Percentiles rank a stretch among this genome's conserved stretches.
These are phyloP conservation scores for Apiotrichum sp. DNA, from an alignment of 1,284 basidiomycete genomes.

Conservation along the genomic window DNA sequence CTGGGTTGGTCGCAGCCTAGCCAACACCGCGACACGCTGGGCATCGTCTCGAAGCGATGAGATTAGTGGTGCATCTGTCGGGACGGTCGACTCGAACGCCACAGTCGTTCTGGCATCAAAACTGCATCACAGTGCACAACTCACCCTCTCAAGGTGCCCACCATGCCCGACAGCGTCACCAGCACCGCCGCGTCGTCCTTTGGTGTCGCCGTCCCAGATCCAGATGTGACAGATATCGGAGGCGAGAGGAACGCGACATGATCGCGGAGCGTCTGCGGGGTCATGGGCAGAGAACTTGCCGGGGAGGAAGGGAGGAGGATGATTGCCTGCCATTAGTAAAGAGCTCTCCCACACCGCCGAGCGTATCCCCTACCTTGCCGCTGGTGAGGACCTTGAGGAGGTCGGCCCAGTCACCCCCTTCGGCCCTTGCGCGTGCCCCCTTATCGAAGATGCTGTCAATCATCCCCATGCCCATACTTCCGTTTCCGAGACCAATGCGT, in stretches of 20 bases:
- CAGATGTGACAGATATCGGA: constrained; percentile 42
- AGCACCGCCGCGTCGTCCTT: constrained; percentile 51
- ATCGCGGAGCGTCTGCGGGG: constrained; percentile 67
- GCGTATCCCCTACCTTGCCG: constrained; percentile 56
- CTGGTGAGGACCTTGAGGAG: constrained; percentile 61
- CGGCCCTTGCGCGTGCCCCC: constrained; percentile 56
- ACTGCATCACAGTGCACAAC: constrained; percentile 39
- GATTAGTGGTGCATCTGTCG: constrained; percentile 58
- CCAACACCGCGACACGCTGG: constrained; percentile 48
- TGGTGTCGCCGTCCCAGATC: constrained; percentile 32
- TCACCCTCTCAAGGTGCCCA: constrained; percentile 57
- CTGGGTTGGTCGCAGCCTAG: constrained; percentile 35
- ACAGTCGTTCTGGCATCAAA: constrained; percentile 9
- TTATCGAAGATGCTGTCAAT: constrained; percentile 68
- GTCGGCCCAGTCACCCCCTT: constrained; percentile 68
- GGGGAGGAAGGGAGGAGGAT: constrained; percentile 66
- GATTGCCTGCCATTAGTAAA: constrained; percentile 56
- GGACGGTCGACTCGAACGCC: constrained; percentile 46
- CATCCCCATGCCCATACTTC: constrained; percentile 73
- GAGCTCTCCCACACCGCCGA: no score
- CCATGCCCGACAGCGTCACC: constrained; percentile 71
- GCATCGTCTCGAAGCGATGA: constrained; percentile 55
- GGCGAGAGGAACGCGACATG: constrained; percentile 58
- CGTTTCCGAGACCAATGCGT: constrained; percentile 62
- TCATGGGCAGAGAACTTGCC: constrained; percentile 52